Base-by-base conservation (phyloP, 108 stramenopile genomes). In the Cyclotella atomus region DNA sequence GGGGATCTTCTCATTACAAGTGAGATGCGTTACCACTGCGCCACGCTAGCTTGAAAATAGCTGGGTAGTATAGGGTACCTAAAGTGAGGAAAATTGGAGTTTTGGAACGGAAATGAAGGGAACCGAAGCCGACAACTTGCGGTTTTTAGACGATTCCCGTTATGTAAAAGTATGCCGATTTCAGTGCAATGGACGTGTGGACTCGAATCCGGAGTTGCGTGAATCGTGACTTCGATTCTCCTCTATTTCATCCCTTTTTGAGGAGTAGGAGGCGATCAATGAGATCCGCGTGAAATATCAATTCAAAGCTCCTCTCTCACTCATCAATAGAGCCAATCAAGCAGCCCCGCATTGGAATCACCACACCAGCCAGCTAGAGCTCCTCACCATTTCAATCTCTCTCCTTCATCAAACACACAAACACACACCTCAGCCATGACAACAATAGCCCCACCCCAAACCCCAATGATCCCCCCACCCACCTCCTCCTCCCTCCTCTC, bases 1-100 rank as follows among this genome's bases (percentile, higher is more conserved):
- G 54, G 65, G 82, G 85, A 85, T 83, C 85, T 86, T 86, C 79
- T 83, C 82, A 86, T 86, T 86, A 86, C 85, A 86, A 86, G 85
- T 86, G 82, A 83, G 79, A 86, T 86, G 85, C 85, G 73, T 83
- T 86, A 73, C 83, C 85, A 82, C 85, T 86, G 77, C 73, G 85
- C 85, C 83, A 86, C 66, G 70, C 81, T 53, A 79, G 85, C 85
- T 46, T 19, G 53, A 3, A 10, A 10, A 2, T 29, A 2, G 23
- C 10, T n/a, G 14, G n/a, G n/a, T n/a, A n/a, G n/a, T n/a, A n/a
- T n/a, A n/a, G n/a, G n/a, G n/a, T n/a, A n/a, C n/a, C n/a, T n/a
- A n/a, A n/a, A n/a, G n/a, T n/a, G n/a, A n/a, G n/a, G n/a, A n/a
- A n/a, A n/a, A n/a, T n/a, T n/a, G n/a, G n/a, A n/a, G n/a, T n/a